Conservation (phyloP, 148 eudicot species). For the Rhododendron griersonianum region DNA sequence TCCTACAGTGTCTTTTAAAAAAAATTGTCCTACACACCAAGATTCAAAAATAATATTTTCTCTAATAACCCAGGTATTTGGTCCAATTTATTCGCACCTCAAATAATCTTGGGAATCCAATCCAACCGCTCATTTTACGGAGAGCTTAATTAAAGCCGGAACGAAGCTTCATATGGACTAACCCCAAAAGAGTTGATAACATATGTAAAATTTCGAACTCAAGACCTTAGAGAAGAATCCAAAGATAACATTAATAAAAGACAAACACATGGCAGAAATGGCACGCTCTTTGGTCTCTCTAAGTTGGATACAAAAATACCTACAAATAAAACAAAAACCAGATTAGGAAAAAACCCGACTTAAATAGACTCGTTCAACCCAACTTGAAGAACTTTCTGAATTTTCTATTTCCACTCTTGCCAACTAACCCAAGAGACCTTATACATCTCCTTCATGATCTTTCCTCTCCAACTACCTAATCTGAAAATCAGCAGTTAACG, state of each 20-base stretch:
- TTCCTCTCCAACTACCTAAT: not conserved
- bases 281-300: not conserved
- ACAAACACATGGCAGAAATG: not conserved
- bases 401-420: not conserved
- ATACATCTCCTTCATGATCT: not conserved
- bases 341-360: not conserved
- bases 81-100: too few relatives aligned
- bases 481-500: not conserved
- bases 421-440: not conserved
- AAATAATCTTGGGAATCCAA: too few relatives aligned
- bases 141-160: not conserved
- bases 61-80: too few relatives aligned
- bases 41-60: too few relatives aligned
- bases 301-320: not conserved
- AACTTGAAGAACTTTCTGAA: not conserved
- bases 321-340: not conserved
- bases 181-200: not conserved
- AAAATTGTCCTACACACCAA: too few relatives aligned
- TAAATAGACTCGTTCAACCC: not conserved
- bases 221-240: not conserved
- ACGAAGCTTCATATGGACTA: too few relatives aligned
- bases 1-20: too few relatives aligned
- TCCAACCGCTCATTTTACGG: not conserved
- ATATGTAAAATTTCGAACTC: too few relatives aligned
- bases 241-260: not conserved